Evolutionary conservation across 495 filamentous ascomycete genomes (phyloP).

Genomic region (Penicillium bialowiezense): DNA sequence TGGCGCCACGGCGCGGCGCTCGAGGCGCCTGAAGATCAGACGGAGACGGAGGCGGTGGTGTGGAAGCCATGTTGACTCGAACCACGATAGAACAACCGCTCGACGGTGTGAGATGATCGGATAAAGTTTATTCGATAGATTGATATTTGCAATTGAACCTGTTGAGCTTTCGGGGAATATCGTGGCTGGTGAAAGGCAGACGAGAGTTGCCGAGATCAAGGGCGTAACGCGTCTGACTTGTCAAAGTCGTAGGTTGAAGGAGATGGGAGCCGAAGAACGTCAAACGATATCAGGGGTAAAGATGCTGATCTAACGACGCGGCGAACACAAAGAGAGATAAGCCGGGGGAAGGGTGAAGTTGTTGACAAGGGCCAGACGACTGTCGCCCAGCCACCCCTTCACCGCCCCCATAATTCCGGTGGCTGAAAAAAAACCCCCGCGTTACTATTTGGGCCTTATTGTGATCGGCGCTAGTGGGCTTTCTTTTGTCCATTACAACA

Average conservation of each 20-base stretch:
- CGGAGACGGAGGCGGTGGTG: constrained; percentile 60
- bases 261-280: neutral
- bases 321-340: constrained; percentile 7
- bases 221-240: constrained; percentile 3
- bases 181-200: no score
- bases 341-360: constrained; percentile 18
- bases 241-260: neutral
- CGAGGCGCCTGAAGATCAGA: constrained; percentile 58
- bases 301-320: neutral
- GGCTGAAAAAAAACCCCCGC: constrained; percentile 18
- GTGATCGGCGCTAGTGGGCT: constrained; percentile 4
- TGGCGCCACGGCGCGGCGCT: constrained; percentile 68
- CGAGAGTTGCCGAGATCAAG: constrained; percentile 15
- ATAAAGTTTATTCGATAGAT: neutral
- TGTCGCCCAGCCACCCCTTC: constrained; percentile 21
- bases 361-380: constrained; percentile 17
- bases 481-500: no score
- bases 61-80: constrained; percentile 52
- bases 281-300: neutral
- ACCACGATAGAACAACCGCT: neutral
- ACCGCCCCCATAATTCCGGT: constrained; percentile 18
- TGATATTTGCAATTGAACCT: neutral
- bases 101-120: neutral
- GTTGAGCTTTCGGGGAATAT: neutral
- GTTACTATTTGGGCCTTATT: constrained; percentile 13